Evolutionary conservation across 208 protist species (phyloP), one percentile per base, ranked within the genome.

Genomic region (Wallacemonas collosoma): DNA sequence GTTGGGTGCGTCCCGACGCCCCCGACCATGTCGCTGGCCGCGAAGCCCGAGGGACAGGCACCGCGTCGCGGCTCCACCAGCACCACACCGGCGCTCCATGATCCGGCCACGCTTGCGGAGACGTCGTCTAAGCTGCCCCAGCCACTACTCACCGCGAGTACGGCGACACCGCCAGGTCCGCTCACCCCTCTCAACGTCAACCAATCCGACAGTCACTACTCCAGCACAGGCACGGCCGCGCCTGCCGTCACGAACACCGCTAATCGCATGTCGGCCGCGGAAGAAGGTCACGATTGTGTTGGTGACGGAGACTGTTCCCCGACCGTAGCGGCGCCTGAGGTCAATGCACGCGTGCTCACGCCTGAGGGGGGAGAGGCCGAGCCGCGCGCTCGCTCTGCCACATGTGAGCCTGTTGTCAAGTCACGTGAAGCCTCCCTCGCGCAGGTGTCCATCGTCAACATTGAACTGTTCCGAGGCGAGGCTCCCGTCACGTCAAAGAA

Each of bases 111-210:
- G 6, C 5, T 2, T 44, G 7, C 57, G 9, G 53, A 57, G 53
- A 15, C 53, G 53, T 1, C 53, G 53, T 12, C 12, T 0, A 6
- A 14, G 0, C 12, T 50, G 45, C 45, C 12, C 8, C 6, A 6
- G 45, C 45, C 6, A 12, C 45, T 1, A 6, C 45, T 50, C 45
- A 50, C 53, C 53, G 53, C 53, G 53, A 8, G 53, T n/a, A 3
- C 43, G 5, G 3, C 60, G 41, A 26, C 5, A 3, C 7, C 60
- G 11, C 60, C 17, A 7, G 43, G 11, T 39, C 41, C 60, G 9
- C 43, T 65, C 41, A 65, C 60, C 5, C 60, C 60, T 8, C 12
- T 65, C 15, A 65, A 41, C 43, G 40, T 65, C n/a, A 65, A 65
- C 43, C 57, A 44, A 44, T 4, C 57, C 11, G 60, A 8, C n/a